A percentile compares a stretch with the other conserved stretches of the same genome.
Evolutionary conservation across 2,329 filamentous ascomycete species (phyloP).

Genomic region (Aspergillus sp.): DNA sequence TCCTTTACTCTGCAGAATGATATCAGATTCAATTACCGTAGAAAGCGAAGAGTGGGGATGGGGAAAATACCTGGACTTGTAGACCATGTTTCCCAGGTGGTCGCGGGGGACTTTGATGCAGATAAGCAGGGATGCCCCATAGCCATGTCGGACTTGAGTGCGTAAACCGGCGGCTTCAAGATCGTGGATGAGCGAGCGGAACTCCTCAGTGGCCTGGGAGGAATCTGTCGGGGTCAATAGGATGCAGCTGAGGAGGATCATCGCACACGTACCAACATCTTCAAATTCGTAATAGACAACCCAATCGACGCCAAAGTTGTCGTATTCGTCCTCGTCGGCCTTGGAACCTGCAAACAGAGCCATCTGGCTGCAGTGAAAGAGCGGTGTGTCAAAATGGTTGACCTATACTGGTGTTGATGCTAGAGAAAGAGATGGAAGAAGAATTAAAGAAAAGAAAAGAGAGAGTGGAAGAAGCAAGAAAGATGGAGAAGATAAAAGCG

Average conservation of each 20-base stretch:
- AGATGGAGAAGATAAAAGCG: constrained; percentile 2
- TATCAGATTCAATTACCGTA: not conserved
- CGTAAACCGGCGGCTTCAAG: constrained; percentile 76
- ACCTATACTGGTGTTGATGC: not conserved
- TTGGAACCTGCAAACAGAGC: constrained; percentile 20
- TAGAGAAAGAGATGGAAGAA: not conserved
- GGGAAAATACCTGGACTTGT: constrained; percentile 64
- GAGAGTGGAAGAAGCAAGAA: not conserved
- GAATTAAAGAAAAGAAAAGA: not conserved
- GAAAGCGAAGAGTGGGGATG: not conserved
- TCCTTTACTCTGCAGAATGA: constrained; percentile 65
- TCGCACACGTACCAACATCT: constrained; percentile 51
- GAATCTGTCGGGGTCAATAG: constrained; percentile 48
- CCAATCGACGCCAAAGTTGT: constrained; percentile 76
- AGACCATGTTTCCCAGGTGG: constrained; percentile 73
- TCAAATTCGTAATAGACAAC: constrained; percentile 76
- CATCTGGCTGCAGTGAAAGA: constrained; percentile 11
- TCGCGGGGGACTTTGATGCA: constrained; percentile 78
- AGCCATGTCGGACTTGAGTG: constrained; percentile 80
- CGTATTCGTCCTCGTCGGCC: constrained; percentile 26
- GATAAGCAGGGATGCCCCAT: constrained; percentile 69
- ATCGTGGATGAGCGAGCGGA: constrained; percentile 70
- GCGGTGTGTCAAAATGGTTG: no score
- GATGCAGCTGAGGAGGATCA: not conserved
- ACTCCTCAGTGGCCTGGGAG: constrained; percentile 65